Evolutionary conservation across 2,329 filamentous ascomycete species (phyloP).

Genomic region (Exophiala mesophila): DNA sequence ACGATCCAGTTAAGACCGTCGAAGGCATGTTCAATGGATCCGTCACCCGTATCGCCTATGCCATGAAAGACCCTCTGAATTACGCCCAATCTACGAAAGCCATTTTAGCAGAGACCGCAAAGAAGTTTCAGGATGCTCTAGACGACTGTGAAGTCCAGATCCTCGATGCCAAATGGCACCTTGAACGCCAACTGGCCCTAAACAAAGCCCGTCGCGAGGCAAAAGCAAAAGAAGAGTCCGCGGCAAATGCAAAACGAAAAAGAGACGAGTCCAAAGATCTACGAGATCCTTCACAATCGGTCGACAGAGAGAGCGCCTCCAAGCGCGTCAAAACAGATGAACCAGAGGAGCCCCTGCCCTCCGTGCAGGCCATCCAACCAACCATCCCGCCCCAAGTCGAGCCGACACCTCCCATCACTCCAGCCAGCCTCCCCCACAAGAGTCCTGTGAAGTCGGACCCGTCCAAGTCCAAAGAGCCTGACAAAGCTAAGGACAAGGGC

Average conservation of each 20-base stretch:
- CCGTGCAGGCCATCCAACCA: not conserved
- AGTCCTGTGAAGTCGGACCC: slow-evolving; percentile 5
- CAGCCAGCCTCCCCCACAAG: not conserved
- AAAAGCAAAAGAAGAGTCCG: slow-evolving; percentile 22
- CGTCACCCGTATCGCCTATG: slow-evolving; percentile 26
- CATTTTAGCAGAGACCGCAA: slow-evolving; percentile 24
- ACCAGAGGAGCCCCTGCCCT: slow-evolving; percentile 10
- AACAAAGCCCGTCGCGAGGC: slow-evolving; percentile 23
- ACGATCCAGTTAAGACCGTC: slow-evolving; percentile 24
- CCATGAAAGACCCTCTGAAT: slow-evolving; percentile 25
- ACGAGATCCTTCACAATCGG: slow-evolving; percentile 8
- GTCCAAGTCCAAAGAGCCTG: slow-evolving; percentile 12
- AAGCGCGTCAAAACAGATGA: slow-evolving; percentile 23
- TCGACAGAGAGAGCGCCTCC: slow-evolving; percentile 17
- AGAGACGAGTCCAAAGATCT: slow-evolving; percentile 19
- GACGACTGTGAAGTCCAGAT: slow-evolving; percentile 28
- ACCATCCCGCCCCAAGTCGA: slow-evolving; percentile 7
- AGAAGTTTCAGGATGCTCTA: slow-evolving; percentile 27
- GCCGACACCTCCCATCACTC: not conserved
- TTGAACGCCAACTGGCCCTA: slow-evolving; percentile 24
- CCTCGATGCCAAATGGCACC: slow-evolving; percentile 27
- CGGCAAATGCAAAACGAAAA: slow-evolving; percentile 22
- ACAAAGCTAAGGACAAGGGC: not conserved
- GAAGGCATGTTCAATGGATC: slow-evolving; percentile 27
- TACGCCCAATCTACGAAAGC: slow-evolving; percentile 24